Evolutionary conservation across 192 early-diverging fungal species (phyloP).

Genomic region (Coemansia aciculifera): DNA sequence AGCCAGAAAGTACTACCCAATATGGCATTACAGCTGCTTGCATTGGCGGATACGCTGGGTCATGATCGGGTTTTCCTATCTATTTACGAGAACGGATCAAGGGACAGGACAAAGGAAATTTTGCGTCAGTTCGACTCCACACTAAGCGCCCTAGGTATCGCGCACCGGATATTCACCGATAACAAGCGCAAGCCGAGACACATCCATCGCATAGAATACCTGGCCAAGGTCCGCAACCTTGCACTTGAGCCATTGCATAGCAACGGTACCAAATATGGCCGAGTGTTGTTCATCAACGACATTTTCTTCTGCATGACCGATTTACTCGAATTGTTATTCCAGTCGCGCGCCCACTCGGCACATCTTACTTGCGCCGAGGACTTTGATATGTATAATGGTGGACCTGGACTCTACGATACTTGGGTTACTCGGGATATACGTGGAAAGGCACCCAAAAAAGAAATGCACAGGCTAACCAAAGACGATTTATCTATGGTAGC

Average conservation of each 20-base stretch:
- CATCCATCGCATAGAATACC: conserved; percentile 50
- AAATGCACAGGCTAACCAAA: conserved; percentile 32
- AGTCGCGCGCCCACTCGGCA: conserved; percentile 39
- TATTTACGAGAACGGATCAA: conserved; percentile 54
- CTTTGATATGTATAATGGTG: conserved; percentile 32
- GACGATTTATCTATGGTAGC: conserved; percentile 27
- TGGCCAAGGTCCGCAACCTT: conserved; percentile 51
- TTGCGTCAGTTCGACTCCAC: conserved; percentile 20
- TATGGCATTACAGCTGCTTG: conserved; percentile 37
- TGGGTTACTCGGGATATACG: conserved; percentile 55
- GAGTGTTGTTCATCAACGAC: conserved; percentile 54
- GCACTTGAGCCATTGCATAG: conserved; percentile 46
- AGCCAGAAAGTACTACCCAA: conserved; percentile 43
- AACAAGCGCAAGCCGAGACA: neutral
- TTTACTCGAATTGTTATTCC: conserved; percentile 51
- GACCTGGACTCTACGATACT: conserved; percentile 45
- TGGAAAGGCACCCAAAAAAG: conserved; percentile 29
- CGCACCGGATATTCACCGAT: conserved; percentile 28
- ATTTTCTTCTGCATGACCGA: conserved; percentile 52
- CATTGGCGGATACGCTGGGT: conserved; percentile 34
- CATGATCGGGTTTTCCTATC: conserved; percentile 41
- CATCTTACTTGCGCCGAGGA: conserved; percentile 57
- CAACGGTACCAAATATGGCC: conserved; percentile 15
- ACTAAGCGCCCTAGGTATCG: conserved; percentile 17
- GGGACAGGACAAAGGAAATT: conserved; percentile 41